Base-by-base conservation (phyloP, 1,284 basidiomycete genomes). In the Trametes sp. region DNA sequence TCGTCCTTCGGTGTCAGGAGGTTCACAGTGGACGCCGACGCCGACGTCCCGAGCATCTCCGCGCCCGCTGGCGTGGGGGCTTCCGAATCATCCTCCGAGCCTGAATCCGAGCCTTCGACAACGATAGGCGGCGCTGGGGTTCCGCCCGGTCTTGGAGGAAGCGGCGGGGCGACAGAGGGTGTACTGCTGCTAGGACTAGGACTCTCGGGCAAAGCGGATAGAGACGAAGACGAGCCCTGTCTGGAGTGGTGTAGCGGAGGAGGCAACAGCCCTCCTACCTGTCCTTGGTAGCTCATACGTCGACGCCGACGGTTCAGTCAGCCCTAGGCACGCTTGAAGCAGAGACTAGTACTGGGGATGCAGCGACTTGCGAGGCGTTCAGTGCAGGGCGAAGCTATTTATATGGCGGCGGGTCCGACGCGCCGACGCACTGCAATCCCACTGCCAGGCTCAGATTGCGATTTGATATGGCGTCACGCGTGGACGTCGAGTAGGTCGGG, bases 1-100 rank as follows among this genome's bases (percentile, higher is more conserved):
- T 74, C 73, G 8, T 64, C 65, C 45, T 64, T 58, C 4, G 54
- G 19, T n/a, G 21, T 45, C 56, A 56, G 16, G 14, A 63, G 13
- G 8, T 46, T 63, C 16, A 48, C 58, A 11, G 56, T 57, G 4
- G 59, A 59, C 4, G 59, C 28, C 4, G 54, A 52, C 4, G 28
- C 48, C 4, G 54, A 52, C 4, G 28, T 42, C 10, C 50, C 55
- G 29, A 33, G 31, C 8, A 11, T 31, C 4, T 50, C 26, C 4
- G 8, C 36, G n/a, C n/a, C 42, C 4, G 52, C n/a, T 6, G 36
- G 14, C 11, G 50, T 16, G 3, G 26, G 2, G 14, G n/a, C n/a
- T n/a, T n/a, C n/a, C n/a, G n/a, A n/a, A 14, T 61, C 64, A 19
- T 56, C 21, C 9, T 52, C 61, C 0, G 54, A 50, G 21, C 36